Base-by-base conservation (phyloP, 1,139 yeast species). In the Meyerozyma elateridarum region DNA sequence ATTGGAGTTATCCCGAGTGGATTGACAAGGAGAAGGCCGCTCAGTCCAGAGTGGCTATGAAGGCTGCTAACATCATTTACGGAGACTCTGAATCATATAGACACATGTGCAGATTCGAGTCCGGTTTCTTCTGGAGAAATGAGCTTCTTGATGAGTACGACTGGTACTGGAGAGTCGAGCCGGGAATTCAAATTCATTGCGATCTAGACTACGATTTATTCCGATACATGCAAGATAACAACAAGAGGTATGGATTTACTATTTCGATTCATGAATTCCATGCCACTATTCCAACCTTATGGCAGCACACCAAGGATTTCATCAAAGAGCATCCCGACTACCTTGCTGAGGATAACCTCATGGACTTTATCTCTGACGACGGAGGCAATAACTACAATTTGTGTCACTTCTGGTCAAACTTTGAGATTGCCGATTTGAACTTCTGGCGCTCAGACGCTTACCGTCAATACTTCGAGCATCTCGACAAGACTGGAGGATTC, bases 341-440 rank as follows among this genome's bases (percentile, higher is more conserved):
- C 34, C 37, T 73, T n/a, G 73, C 73, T 20, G 38, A 59, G 21
- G 52, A 76, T 42, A 74, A 73, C 46, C 51, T 73, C 32, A 46
- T 70, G 49, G 69, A 67, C 22, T 76, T 76, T 44, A 61, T 77
- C 62, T 61, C 75, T 22, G 58, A 73, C 41, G 87, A 82, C 52
- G 61, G 64, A 5, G 85, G 91, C 11, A 66, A 69, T 29, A 65
- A 77, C 4, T 87, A 84, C 59, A 87, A 87, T 58, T 57, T 74
- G 42, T 85, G 95, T 55, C 96, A 88, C 54, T 88, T 81, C 66
- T 88, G 96, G 96, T 79, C 95, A 21, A 88, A 88, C 61, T 88
- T 88, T 50, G 96, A 88, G 57, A 71, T 88, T 46, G 96, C 81
- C 1, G 74, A 77, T 39, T 65, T 88, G 46, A 80, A 81, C 42